Evolutionary conservation across 352 stramenopile species (phyloP), one percentile per base, ranked within the genome.

Genomic region (Phytopythium oedochilum): DNA sequence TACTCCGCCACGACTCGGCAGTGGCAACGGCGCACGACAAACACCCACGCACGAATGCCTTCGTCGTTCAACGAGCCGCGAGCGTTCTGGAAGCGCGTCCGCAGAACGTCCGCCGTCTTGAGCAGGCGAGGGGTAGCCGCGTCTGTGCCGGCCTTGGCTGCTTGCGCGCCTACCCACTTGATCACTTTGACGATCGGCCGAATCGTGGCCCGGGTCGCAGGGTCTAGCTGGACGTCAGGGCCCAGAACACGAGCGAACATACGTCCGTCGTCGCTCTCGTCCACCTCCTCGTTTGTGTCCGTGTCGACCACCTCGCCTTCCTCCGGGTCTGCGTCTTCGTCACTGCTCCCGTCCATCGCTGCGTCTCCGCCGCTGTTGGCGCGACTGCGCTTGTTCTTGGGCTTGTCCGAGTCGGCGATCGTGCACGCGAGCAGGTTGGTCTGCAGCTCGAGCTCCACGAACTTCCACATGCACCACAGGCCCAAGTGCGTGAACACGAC

Each of bases 381-480:
- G n/a, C 47, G 46, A 26, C 73, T 70, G 2, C 63, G 64, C 28
- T 74, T 68, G 1, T 62, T 61, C 29, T 70, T 79, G 31, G 52
- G 66, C 17, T 55, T 58, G 31, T 86, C 66, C 0, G 55, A 22
- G 39, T 90, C 82, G 18, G 83, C 63, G 1, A 89, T 61, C 38
- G 88, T 67, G 54, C 78, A 89, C 9, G 83, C 80, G 15, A 78
- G 74, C n/a, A 92, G 63, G 53, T 89, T 88, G 7, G 52, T 59
- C 48, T 88, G 80, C 26, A 95, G 59, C 49, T 95, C 83, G 23
- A 92, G 38, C 46, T 92, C 80, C 15, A 93, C 65, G 59, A 79
- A 90, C 46, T 92, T 92, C 64, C 88, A 70, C 31, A 95, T 51
- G 59, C 85, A 95, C 83, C 83, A 95, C 25, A 75, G 50, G 0